Conservation (phyloP, 805 yeast species). For the Cyberlindnera xylosilytica region DNA sequence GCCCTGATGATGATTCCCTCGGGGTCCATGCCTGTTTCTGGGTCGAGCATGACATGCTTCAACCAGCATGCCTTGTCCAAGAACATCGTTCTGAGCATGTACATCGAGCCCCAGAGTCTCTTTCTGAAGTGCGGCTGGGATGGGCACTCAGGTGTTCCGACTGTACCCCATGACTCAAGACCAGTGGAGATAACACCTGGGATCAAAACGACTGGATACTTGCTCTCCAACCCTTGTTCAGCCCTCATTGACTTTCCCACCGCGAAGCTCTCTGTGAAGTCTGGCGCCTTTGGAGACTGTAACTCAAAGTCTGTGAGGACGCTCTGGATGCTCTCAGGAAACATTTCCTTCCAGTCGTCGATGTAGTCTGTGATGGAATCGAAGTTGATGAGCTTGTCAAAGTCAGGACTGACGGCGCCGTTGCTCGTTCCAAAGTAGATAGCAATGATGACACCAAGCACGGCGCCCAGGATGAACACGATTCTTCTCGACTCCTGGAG, state of each 20-base stretch:
- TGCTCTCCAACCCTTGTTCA: constrained; percentile 49
- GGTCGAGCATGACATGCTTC: constrained; percentile 84
- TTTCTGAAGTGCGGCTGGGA: constrained; percentile 82
- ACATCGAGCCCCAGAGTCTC: constrained; percentile 95
- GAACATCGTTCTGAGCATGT: constrained; percentile 90
- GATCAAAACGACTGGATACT: constrained; percentile 83
- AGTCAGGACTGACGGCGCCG: constrained; percentile 35
- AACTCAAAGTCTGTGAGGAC: constrained; percentile 53
- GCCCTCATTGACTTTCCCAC: constrained; percentile 68
- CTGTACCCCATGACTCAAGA: constrained; percentile 87
- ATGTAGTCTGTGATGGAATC: constrained; percentile 57
- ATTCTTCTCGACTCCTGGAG: constrained; percentile 44
- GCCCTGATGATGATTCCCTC: constrained; percentile 77
- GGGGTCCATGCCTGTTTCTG: constrained; percentile 91
- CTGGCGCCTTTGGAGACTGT: constrained; percentile 29
- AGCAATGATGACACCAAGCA: constrained; percentile 66
- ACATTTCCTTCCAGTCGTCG: constrained; percentile 68
- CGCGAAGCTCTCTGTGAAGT: constrained; percentile 79
- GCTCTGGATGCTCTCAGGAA: constrained; percentile 64
- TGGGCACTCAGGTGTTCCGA: constrained; percentile 76
- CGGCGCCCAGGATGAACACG: constrained; percentile 66
- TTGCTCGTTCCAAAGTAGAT: constrained; percentile 52
- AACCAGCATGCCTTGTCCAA: constrained; percentile 93
- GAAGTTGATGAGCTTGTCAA: constrained; percentile 22
- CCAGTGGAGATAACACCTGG: constrained; percentile 98